Evolutionary conservation across 352 stramenopile genomes (phyloP), one percentile per base, ranked within the genome.

Genomic region (Aphanomyces invadans): DNA sequence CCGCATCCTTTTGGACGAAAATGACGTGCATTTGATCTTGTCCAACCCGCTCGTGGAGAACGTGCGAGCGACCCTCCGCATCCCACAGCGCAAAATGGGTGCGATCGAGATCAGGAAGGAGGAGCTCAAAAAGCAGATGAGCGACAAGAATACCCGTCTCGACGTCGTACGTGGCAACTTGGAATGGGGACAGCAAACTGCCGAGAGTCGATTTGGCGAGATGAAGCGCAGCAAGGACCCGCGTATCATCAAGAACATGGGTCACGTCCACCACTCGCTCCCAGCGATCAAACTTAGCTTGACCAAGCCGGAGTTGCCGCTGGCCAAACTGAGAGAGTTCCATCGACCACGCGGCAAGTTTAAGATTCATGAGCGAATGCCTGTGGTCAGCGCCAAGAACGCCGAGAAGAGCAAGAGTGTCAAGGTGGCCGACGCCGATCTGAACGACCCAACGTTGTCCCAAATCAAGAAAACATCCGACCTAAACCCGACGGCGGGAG

Each of bases 391-490:
- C 21, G 70, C 72, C 3, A 83, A 84, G 29, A 79, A 92, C 23
- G 81, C 90, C 55, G 86, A 76, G 45, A 79, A 81, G 12, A 84
- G 87, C 66, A 68, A 63, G 17, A 51, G 28, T 25, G 11, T 42
- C 49, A 70, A 70, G 51, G 19, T 57, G 17, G 64, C 39, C 0
- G 56, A 63, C 4, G 48, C 49, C 11, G 60, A 67, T 9, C 21
- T 67, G 33, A 67, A 12, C 26, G 60, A 67, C 60, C 60, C 60
- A 26, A 60, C 60, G 19, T 32, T 67, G 49, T 67, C 60, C 10
- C 84, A 93, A 68, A 94, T 92, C 67, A 94, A 94, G 64, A 94
- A 94, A 69, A 89, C 77, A 33, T 90, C 83, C 0, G 85, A 93
- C 38, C 69, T 93, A 57, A 88, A 86, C 52, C 82, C 82, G 21